Percentiles rank a stretch among this genome's conserved stretches.
Conservation (phyloP, 371 early-diverging fungal species). For the Mortierella sp. region DNA sequence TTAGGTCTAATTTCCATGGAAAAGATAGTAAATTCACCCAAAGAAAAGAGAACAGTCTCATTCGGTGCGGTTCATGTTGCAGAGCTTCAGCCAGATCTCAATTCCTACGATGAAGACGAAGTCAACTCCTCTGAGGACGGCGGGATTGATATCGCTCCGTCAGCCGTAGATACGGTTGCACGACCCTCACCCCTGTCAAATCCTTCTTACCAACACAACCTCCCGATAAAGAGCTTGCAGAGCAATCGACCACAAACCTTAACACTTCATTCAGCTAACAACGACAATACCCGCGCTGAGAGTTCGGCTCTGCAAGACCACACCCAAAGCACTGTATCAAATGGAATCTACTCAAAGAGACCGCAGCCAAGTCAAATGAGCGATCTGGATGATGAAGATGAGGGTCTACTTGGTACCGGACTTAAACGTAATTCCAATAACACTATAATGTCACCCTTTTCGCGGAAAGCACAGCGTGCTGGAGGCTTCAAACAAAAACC, state of each 20-base stretch:
- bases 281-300: neutral
- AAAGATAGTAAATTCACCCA: conserved; percentile 36
- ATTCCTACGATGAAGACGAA: conserved; percentile 51
- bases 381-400: conserved; percentile 35
- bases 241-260: neutral
- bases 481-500: conserved; percentile 9
- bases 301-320: neutral
- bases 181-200: conserved; percentile 19
- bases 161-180: conserved; percentile 5
- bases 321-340: neutral
- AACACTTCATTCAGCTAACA: neutral
- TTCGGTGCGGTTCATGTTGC: conserved; percentile 57
- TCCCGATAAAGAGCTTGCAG: neutral
- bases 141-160: neutral
- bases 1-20: conserved; percentile 22
- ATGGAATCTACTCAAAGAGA: conserved; percentile 1
- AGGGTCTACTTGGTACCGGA: conserved; percentile 43
- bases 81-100: conserved; percentile 42
- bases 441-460: neutral
- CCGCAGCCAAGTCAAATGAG: conserved; percentile 8
- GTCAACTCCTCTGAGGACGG: conserved; percentile 44
- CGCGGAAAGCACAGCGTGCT: conserved; percentile 22
- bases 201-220: conserved; percentile 5
- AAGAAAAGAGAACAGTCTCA: conserved; percentile 51
- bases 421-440: neutral